phyloP scores from a whole-genome alignment of 805 yeast genomes.

The Yarrowia yakushimensis region DNA sequence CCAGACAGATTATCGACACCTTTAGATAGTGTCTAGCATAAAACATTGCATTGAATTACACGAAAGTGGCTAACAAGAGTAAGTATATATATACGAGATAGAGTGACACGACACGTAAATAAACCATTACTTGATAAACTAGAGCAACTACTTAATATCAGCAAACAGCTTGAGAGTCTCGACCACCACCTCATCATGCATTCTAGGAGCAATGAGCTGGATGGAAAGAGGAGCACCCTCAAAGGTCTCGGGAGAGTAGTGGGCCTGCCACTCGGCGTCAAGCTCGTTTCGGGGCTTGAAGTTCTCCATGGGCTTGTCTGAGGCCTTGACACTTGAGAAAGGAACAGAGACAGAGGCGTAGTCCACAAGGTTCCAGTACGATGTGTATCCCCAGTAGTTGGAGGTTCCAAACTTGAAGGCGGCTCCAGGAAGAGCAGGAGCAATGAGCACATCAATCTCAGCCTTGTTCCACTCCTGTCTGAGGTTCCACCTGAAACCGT shows the following conservation, averaged over 20 bases:
- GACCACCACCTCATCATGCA: constrained; percentile 18
- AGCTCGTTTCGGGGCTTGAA: not conserved
- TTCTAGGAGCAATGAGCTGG: constrained; percentile 15
- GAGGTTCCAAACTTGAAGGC: constrained; percentile 66
- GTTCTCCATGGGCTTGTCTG: not conserved
- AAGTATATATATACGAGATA: no score
- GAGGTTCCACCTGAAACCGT: constrained; percentile 53
- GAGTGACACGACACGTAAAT: not conserved
- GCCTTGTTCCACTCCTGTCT: constrained; percentile 55
- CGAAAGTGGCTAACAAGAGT: no score
- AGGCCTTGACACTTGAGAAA: not conserved
- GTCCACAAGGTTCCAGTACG: constrained; percentile 69
- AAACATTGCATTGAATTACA: constrained; percentile 1
- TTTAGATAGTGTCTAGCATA: constrained; percentile 12
- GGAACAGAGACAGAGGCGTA: constrained; percentile 52
- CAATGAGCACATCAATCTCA: constrained; percentile 61
- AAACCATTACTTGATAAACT: not conserved
- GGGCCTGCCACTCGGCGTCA: constrained; percentile 19
- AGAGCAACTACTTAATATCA: not conserved
- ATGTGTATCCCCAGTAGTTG: constrained; percentile 77
- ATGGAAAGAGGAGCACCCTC: constrained; percentile 12
- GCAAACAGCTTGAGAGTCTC: constrained; percentile 1
- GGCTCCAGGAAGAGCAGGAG: constrained; percentile 50
- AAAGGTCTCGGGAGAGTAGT: not conserved
- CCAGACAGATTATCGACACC: constrained; percentile 26